These are phyloP conservation scores for Euphrasia confusa DNA, from an alignment of 257 asterid genomes.

Conservation along the genomic window DNA sequence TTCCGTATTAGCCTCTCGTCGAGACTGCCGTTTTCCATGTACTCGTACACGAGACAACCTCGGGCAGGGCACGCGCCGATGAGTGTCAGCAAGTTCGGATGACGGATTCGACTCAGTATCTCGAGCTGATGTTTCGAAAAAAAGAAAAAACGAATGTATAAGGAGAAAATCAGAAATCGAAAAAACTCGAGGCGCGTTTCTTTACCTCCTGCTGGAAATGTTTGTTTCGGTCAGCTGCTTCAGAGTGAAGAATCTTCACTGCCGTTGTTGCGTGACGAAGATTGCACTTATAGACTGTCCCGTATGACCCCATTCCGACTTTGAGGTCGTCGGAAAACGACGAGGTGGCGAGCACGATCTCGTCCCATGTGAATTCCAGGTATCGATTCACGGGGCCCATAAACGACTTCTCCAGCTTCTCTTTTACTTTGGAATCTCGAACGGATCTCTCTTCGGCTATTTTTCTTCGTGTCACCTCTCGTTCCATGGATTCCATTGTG, in stretches of 20 bases:
- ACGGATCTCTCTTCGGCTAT: constrained; percentile 40
- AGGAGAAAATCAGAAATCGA: neutral
- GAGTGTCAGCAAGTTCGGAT: constrained; percentile 54
- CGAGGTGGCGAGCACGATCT: constrained; percentile 42
- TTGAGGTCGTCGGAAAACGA: constrained; percentile 39
- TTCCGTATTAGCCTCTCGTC: constrained; percentile 44
- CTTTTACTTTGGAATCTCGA: constrained; percentile 36
- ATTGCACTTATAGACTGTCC: constrained; percentile 54
- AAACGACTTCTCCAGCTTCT: constrained; percentile 39
- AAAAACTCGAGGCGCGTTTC: neutral
- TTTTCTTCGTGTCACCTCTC: constrained; percentile 40
- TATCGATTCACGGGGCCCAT: constrained; percentile 28
- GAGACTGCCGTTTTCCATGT: constrained; percentile 58
- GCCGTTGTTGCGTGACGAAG: constrained; percentile 49
- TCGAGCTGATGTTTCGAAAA: constrained; percentile 43
- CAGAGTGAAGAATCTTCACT: constrained; percentile 48
- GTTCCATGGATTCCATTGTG: constrained; percentile 37
- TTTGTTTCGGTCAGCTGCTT: constrained; percentile 37
- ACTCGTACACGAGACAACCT: constrained; percentile 58
- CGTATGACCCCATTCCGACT: constrained; percentile 58
- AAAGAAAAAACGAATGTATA: too few species aligned
- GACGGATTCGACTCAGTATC: constrained; percentile 48
- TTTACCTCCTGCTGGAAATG: constrained; percentile 58
- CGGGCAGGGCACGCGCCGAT: constrained; percentile 56
- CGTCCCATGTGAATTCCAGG: constrained; percentile 57